Base-by-base conservation (phyloP, 73 alveolate genomes). In the Effrenium voratum region DNA sequence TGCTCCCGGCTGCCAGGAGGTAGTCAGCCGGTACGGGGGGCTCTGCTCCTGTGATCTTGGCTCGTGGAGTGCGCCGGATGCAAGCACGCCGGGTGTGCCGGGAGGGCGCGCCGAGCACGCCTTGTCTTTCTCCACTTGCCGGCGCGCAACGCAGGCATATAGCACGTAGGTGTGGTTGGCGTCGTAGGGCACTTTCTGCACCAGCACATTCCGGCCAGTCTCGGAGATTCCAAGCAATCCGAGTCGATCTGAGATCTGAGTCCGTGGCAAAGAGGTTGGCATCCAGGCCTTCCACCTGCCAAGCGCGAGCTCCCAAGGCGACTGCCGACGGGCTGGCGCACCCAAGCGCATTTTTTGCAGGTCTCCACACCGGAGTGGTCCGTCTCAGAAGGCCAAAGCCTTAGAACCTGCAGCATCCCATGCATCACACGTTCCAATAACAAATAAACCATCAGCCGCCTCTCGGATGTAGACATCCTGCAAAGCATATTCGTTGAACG, bases 311-410 rank as follows among this genome's bases (percentile, higher is more conserved):
- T n/a, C n/a, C n/a, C n/a, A n/a, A n/a, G n/a, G n/a, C n/a, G n/a
- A n/a, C n/a, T n/a, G n/a, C n/a, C n/a, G n/a, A n/a, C n/a, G n/a
- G n/a, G n/a, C n/a, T n/a, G n/a, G n/a, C n/a, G 34, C n/a, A 43
- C 95, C 95, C 95, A 87, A 10, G 95, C 95, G 38, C 95, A 87
- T 34, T 87, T 87, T 32, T 87, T 87, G 77, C 95, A 87, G 95
- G 82, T 50, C 68, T 87, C 95, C 19, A 66, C 70, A 10, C 95
- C 95, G 34, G 59, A 84, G 45, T 87, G 95, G 68, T 87, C 95
- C 1, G 84, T 87, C 45, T 87, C 95, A 28, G 95, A 87, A 6
- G 95, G 95, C 95, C 95, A 87, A 24, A 87, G 77, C 43, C 95
- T 5, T 68, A 87, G n/a, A 13, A 87, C 95, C 95, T 87, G 93